phyloP scores from a whole-genome alignment of 1,284 basidiomycete genomes.

The Mycena citricolor region DNA sequence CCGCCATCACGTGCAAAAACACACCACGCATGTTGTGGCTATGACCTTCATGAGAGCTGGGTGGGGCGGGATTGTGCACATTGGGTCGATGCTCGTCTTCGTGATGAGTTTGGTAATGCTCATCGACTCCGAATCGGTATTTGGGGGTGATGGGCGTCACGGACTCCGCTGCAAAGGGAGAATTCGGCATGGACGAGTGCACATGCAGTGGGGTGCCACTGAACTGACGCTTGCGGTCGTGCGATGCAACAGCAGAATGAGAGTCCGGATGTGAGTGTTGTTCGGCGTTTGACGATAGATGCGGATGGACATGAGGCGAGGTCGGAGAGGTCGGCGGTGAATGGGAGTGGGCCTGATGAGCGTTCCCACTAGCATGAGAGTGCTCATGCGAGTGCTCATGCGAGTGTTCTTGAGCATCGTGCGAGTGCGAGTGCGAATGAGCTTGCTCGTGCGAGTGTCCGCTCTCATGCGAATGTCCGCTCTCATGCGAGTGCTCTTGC shows the following conservation, averaged over 20 bases:
- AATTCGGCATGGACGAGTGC: slow-evolving; percentile 21
- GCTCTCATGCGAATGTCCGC: too few relatives aligned
- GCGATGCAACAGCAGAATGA: slow-evolving; percentile 25
- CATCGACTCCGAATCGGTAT: slow-evolving; percentile 62
- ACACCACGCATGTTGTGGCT: slow-evolving; percentile 99
- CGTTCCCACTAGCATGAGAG: neutral
- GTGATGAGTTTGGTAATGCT: slow-evolving; percentile 57
- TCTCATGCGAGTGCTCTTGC: too few relatives aligned
- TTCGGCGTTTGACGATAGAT: slow-evolving; percentile 7
- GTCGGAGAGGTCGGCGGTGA: slow-evolving; percentile 16
- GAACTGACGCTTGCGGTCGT: slow-evolving; percentile 16
- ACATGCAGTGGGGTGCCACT: slow-evolving; percentile 15
- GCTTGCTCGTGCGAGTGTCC: slow-evolving; percentile 34
- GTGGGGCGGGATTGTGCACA: slow-evolving; percentile 49
- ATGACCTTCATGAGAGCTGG: slow-evolving; percentile 73
- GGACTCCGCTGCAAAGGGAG: slow-evolving; percentile 18
- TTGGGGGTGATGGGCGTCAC: slow-evolving; percentile 55
- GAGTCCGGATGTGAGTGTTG: slow-evolving; percentile 32
- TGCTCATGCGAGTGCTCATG: slow-evolving; percentile 22
- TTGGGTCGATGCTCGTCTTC: slow-evolving; percentile 49
- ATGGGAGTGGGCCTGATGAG: slow-evolving; percentile 21
- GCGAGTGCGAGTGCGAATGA: slow-evolving; percentile 33
- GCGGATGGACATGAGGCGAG: slow-evolving; percentile 19
- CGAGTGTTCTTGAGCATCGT: slow-evolving; percentile 18
- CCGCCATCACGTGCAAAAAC: slow-evolving; percentile 90